These are phyloP conservation scores for Musa acuminata DNA, from an alignment of 176 grass and related monocot species.

Conservation along the genomic window DNA sequence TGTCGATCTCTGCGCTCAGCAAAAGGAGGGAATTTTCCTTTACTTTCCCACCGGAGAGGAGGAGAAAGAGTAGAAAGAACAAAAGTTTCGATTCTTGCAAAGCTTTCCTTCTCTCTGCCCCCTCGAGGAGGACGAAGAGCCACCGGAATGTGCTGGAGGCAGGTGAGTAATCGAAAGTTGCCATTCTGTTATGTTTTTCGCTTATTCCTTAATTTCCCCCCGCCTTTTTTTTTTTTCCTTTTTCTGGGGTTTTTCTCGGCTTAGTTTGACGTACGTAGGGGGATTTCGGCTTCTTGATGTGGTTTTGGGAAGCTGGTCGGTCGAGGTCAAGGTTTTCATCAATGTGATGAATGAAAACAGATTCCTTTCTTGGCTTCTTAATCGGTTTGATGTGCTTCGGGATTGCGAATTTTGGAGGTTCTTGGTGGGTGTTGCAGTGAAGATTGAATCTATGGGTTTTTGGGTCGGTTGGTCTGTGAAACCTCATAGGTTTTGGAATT, in stretches of 20 bases:
- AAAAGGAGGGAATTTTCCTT: background rate
- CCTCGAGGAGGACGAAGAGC: background rate
- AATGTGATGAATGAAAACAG: background rate
- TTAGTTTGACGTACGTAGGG: background rate
- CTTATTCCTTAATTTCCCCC: background rate
- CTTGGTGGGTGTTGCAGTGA: background rate
- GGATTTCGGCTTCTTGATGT: background rate
- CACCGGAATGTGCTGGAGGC: background rate
- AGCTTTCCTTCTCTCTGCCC: background rate
- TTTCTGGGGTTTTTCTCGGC: background rate
- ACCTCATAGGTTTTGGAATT: too few relatives aligned
- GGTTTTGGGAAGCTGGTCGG: background rate
- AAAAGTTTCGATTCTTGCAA: background rate
- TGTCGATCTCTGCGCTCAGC: background rate
- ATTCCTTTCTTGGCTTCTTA: background rate
- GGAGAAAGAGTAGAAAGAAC: background rate
- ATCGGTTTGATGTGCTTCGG: background rate
- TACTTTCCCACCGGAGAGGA: background rate
- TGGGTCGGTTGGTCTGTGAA: background rate
- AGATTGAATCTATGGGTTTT: background rate
- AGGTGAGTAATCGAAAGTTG: background rate
- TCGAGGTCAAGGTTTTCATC: background rate
- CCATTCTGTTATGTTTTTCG: background rate
- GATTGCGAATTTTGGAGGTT: conserved; percentile 1
- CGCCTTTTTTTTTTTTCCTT: too few relatives aligned